These are phyloP conservation scores for Saccharomycopsis sp. DNA, from an alignment of 805 yeast genomes.

Conservation along the genomic window DNA sequence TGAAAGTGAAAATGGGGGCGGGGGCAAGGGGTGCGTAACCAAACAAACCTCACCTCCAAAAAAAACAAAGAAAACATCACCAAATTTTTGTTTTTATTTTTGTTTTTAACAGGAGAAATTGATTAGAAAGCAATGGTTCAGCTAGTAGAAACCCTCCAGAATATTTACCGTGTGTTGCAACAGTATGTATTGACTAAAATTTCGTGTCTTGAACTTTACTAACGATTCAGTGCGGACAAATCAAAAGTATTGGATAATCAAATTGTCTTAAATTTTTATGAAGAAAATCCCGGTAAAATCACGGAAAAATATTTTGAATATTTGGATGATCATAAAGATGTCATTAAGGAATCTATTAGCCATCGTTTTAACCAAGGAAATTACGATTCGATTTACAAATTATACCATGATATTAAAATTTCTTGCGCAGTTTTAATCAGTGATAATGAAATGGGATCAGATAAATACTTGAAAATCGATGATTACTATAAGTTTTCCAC, in stretches of 20 bases:
- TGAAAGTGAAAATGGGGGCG: background rate
- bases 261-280: conserved; percentile 39
- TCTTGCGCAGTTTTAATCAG: conserved; percentile 40
- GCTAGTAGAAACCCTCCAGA: too few species aligned
- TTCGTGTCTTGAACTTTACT: too few species aligned
- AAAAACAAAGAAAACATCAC: too few species aligned
- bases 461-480: conserved; percentile 44
- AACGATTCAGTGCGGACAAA: too few species aligned
- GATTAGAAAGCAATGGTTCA: too few species aligned
- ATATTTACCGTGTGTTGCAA: too few species aligned
- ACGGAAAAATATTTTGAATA: conserved; percentile 31
- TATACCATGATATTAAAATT: conserved; percentile 60
- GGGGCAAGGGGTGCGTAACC: conserved; percentile 6
- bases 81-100: too few species aligned
- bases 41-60: conserved; percentile 3
- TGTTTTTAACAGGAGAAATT: too few species aligned
- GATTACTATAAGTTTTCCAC: conserved; percentile 50
- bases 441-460: conserved; percentile 37
- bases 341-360: too few species aligned
- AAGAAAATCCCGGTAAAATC: conserved; percentile 33
- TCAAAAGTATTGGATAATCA: conserved; percentile 7
- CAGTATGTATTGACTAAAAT: too few species aligned
- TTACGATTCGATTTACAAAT: conserved; percentile 40
- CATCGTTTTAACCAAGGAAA: conserved; percentile 29
- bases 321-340: conserved; percentile 23